Percentiles rank a stretch among this genome's conserved stretches.
These are phyloP conservation scores for Chalaropsis thielavioides DNA, from an alignment of 2,329 filamentous ascomycete genomes.

Conservation along the genomic window DNA sequence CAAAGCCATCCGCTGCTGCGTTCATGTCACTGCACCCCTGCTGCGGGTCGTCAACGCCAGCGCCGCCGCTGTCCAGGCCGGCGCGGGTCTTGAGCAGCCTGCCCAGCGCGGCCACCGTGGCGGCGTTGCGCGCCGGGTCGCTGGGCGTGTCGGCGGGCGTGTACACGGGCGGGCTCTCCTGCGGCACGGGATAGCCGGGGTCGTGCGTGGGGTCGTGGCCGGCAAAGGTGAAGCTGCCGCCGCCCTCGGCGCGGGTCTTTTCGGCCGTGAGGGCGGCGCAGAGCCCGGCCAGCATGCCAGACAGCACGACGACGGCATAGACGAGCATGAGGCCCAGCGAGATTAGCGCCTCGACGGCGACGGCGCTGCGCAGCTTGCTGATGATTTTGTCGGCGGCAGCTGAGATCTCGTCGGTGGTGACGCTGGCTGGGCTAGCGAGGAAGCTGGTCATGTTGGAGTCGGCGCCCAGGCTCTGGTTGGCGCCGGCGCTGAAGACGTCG, in stretches of 20 bases:
- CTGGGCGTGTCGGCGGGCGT: constrained; percentile 7
- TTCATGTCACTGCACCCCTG: no score
- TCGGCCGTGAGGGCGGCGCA: constrained; percentile 45
- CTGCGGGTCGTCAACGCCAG: neutral
- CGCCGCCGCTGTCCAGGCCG: constrained; percentile 1
- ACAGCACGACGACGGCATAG: constrained; percentile 63
- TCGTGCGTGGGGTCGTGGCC: neutral
- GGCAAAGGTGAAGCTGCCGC: constrained; percentile 8
- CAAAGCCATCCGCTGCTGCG: no score
- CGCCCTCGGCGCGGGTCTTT: constrained; percentile 34
- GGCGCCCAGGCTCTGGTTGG: constrained; percentile 43
- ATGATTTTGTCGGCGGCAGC: constrained; percentile 59
- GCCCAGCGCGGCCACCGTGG: neutral
- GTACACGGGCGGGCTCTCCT: constrained; percentile 8
- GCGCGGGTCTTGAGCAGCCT: neutral
- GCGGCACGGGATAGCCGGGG: no score
- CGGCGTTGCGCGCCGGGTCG: neutral
- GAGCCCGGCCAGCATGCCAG: constrained; percentile 55
- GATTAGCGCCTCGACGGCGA: constrained; percentile 68
- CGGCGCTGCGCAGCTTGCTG: constrained; percentile 47
- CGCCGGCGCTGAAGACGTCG: constrained; percentile 71
- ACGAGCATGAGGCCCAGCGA: constrained; percentile 58
- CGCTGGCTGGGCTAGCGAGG: constrained; percentile 58
- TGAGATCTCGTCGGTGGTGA: constrained; percentile 68
- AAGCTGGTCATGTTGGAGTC: constrained; percentile 52